phyloP scores from a whole-genome alignment of 1,284 basidiomycete species.

The Butyriboletus appendiculatus region DNA sequence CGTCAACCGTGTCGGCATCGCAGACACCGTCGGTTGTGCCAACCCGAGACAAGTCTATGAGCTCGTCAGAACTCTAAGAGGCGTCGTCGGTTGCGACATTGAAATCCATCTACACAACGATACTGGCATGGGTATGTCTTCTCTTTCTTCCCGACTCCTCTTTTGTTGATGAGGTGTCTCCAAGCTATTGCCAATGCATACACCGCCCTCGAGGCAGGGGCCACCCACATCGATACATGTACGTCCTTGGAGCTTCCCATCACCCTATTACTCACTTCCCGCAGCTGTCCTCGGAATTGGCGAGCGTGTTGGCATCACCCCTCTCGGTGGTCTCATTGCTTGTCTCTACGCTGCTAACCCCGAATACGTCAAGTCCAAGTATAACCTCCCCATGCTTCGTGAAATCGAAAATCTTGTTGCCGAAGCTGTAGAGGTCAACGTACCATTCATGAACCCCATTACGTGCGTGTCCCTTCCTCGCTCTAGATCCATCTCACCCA shows the following conservation, averaged over 20 bases:
- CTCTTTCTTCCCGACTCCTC: not conserved
- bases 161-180: constrained; percentile 11
- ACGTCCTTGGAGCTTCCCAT: constrained; percentile 29
- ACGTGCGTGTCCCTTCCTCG: constrained; percentile 51
- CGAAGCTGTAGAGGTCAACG: constrained; percentile 96
- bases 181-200: constrained; percentile 98
- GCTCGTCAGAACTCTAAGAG: constrained; percentile 92
- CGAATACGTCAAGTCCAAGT: constrained; percentile 99
- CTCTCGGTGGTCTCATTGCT: constrained; percentile 95
- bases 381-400: constrained; percentile 96
- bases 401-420: constrained; percentile 99
- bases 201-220: constrained; percentile 97
- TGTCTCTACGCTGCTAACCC: constrained; percentile 97
- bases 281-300: constrained; percentile 92
- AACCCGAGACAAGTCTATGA: constrained; percentile 99
- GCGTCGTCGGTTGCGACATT: constrained; percentile 96
- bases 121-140: constrained; percentile 78
- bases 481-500: constrained; percentile 4
- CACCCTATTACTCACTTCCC: not conserved
- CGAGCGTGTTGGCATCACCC: constrained; percentile 98
- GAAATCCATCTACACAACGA: constrained; percentile 99
- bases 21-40: constrained; percentile 98
- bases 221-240: constrained; percentile 99
- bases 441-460: constrained; percentile 96
- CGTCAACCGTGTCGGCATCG: constrained; percentile 98